Conservation (phyloP, 2,329 filamentous ascomycete genomes). For the Paraphaeosphaeria sporulosa region DNA sequence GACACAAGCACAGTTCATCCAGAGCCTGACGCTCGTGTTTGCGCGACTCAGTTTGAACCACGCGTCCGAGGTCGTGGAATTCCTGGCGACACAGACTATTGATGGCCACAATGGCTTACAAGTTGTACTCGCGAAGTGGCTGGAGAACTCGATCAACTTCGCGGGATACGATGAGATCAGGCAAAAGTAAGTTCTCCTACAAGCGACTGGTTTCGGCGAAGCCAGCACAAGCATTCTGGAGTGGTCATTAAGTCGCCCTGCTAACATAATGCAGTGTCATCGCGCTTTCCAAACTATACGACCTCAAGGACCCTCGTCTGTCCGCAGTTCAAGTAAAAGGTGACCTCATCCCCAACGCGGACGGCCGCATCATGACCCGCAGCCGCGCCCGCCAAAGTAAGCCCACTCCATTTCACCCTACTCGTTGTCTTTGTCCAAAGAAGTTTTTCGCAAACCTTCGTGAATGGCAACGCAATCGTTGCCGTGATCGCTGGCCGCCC, state of each 20-base stretch:
- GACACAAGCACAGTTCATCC: constrained; percentile 87
- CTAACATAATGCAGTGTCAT: constrained; percentile 70
- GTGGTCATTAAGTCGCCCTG: neutral
- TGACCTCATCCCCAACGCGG: constrained; percentile 77
- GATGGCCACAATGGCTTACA: constrained; percentile 82
- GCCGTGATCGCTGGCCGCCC: neutral
- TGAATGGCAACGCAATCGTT: neutral
- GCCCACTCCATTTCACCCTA: constrained; percentile 28
- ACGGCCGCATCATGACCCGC: constrained; percentile 89
- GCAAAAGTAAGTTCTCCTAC: constrained; percentile 73
- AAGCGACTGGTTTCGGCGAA: neutral
- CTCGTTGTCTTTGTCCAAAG: neutral
- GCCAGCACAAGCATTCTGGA: neutral
- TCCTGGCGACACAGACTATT: constrained; percentile 85
- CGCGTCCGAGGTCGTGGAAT: constrained; percentile 88
- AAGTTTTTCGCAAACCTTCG: neutral
- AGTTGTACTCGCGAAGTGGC: constrained; percentile 91
- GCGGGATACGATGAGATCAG: constrained; percentile 98
- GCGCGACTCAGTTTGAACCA: constrained; percentile 86
- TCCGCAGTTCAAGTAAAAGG: constrained; percentile 85
- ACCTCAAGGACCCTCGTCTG: constrained; percentile 82
- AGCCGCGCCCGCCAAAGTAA: constrained; percentile 85
- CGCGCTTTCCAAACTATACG: constrained; percentile 89
- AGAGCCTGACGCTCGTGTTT: constrained; percentile 94
- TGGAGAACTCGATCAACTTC: constrained; percentile 96